phyloP scores from a whole-genome alignment of 139 green algal genomes.

The Yamagishiella unicocca region DNA sequence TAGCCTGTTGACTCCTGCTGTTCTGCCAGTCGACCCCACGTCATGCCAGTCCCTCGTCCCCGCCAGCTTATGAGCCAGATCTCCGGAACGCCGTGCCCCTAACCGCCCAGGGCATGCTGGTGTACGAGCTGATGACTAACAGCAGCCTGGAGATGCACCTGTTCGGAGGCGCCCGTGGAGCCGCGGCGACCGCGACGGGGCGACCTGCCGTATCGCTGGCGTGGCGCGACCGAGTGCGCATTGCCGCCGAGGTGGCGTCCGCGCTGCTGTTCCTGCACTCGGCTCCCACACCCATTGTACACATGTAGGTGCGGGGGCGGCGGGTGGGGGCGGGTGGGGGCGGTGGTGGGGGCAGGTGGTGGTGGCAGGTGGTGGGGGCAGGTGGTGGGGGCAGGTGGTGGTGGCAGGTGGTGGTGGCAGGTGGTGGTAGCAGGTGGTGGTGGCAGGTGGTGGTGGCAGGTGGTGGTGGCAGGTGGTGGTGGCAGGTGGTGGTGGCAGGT shows the following conservation, averaged over 20 bases:
- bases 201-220: not conserved
- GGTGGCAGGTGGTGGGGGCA: too few relatives aligned
- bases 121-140: conserved; percentile 73
- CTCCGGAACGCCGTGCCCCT: too few relatives aligned
- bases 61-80: too few relatives aligned
- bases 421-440: too few relatives aligned
- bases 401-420: too few relatives aligned
- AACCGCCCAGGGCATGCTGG: conserved; percentile 58
- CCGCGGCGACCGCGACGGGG: not conserved
- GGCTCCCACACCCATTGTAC: conserved; percentile 64
- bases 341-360: not conserved
- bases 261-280: conserved; percentile 70
- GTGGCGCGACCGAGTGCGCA: conserved; percentile 65
- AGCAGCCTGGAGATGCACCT: conserved; percentile 68
- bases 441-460: too few relatives aligned
- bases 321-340: not conserved
- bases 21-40: too few relatives aligned
- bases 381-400: too few relatives aligned
- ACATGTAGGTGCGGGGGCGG: conserved; percentile 58
- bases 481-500: too few relatives aligned
- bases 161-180: not conserved
- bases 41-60: too few relatives aligned
- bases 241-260: conserved; percentile 65
- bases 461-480: too few relatives aligned
- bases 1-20: too few relatives aligned